These are phyloP conservation scores for Zygoascus flipseniorum DNA, from an alignment of 805 yeast genomes.

Conservation along the genomic window DNA sequence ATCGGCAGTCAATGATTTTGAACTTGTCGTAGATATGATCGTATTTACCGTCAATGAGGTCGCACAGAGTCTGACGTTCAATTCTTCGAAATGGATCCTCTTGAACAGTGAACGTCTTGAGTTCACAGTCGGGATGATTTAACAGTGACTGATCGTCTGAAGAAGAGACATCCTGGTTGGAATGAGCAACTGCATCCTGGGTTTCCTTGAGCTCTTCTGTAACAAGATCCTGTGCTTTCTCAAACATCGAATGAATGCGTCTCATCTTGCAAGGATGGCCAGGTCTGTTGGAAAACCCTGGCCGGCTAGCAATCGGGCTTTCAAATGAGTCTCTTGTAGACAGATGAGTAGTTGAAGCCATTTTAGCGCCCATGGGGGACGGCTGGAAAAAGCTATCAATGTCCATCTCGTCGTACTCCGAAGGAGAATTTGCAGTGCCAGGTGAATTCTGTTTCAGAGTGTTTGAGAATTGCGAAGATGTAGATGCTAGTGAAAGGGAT, in stretches of 20 bases:
- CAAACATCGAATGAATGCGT: slow-evolving; percentile 64
- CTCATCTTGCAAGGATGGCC: slow-evolving; percentile 32
- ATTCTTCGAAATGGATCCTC: slow-evolving; percentile 68
- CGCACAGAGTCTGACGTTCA: slow-evolving; percentile 46
- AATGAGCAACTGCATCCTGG: slow-evolving; percentile 2
- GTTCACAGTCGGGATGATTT: slow-evolving; percentile 19
- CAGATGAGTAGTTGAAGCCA: not conserved
- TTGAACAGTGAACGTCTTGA: slow-evolving; percentile 37
- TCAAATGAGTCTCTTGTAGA: slow-evolving; percentile 6
- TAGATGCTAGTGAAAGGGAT: not conserved
- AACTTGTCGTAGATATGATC: slow-evolving; percentile 45
- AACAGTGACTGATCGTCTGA: slow-evolving; percentile 17
- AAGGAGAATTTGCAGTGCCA: slow-evolving; percentile 5
- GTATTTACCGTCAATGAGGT: slow-evolving; percentile 49
- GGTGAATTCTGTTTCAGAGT: slow-evolving; percentile 9
- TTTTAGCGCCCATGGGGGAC: slow-evolving; percentile 3
- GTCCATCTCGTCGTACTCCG: not conserved
- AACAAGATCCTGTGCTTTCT: slow-evolving; percentile 42
- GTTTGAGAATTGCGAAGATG: not conserved
- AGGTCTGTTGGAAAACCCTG: slow-evolving; percentile 3
- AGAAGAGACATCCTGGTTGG: slow-evolving; percentile 3
- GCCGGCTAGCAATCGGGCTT: slow-evolving; percentile 2
- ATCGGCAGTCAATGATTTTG: slow-evolving; percentile 77
- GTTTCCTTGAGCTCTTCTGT: slow-evolving; percentile 28
- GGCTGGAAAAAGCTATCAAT: slow-evolving; percentile 4